Evolutionary conservation across 306 rosid genomes (phyloP), one percentile per base, ranked within the genome.

Genomic region (Cicer cuneatum): DNA sequence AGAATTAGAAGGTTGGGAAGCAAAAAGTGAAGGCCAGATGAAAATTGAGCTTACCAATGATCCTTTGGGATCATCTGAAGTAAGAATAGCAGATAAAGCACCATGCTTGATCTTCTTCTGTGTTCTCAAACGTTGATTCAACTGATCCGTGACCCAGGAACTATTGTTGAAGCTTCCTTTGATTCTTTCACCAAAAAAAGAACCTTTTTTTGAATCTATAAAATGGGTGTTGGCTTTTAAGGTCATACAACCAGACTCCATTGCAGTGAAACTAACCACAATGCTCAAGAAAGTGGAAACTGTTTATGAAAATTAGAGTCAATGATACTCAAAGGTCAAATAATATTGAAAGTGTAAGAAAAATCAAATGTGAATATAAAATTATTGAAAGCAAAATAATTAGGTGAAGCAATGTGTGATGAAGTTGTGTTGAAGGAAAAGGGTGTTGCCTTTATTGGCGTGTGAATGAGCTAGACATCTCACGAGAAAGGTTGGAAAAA

Each of bases 211-310:
- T 33, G 83, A 57, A 47, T 65, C 79, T 48, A 70, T 63, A 33
- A 89, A 76, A 69, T 83, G 86, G 81, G 84, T 51, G 42, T 80
- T 83, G 62, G 87, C 59, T 73, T 77, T 86, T 65, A 83, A 53
- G 63, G 80, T 62, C 75, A 82, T 77, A 80, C 71, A 89, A 75
- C 85, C 76, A 61, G 89, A 86, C 56, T 86, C 89, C 98, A 93
- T 93, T 74, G 58, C 69, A 71, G 15, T 64, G 65, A 75, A 75
- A 11, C 80, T 77, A 24, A 48, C 15, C 80, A 76, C 62, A 35
- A 52, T 47, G 69, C 77, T 33, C 42, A 58, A 29, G 15, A 56
- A 56, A 56, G 14, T 56, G 33, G 33, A 56, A 21, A 12, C 38
- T 21, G 35, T 56, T 56, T 56, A 4, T 19, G 37, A 19, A 18